A percentile compares a stretch with the other conserved stretches of the same genome.
These are phyloP conservation scores for Pyrus communis DNA, from an alignment of 306 rosid species.

Conservation along the genomic window DNA sequence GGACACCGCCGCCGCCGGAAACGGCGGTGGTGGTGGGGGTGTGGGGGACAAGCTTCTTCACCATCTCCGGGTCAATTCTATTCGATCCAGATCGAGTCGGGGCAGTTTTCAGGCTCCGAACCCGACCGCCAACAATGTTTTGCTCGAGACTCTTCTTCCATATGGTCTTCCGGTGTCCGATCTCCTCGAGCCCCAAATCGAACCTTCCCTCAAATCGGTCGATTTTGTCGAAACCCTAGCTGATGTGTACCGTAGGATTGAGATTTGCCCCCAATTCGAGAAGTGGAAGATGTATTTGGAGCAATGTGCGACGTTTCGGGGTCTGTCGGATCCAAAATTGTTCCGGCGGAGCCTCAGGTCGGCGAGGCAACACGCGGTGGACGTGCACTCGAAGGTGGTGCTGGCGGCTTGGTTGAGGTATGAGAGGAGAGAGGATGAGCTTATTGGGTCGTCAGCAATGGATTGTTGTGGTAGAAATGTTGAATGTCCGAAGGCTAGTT, in stretches of 20 bases:
- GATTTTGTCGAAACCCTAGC: slow-evolving; percentile 48
- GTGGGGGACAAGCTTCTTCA: slow-evolving; percentile 54
- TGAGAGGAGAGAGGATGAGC: slow-evolving; percentile 81
- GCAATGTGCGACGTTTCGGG: slow-evolving; percentile 52
- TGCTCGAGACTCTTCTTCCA: slow-evolving; percentile 45
- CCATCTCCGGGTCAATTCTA: slow-evolving; percentile 34
- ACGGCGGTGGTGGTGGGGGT: slow-evolving; percentile 12
- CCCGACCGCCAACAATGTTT: slow-evolving; percentile 8
- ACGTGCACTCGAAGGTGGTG: slow-evolving; percentile 64
- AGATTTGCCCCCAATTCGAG: slow-evolving; percentile 42
- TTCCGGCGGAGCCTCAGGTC: slow-evolving; percentile 63
- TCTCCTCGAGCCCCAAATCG: slow-evolving; percentile 57
- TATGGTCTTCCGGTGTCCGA: slow-evolving; percentile 59
- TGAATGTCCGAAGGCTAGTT: slow-evolving; percentile 62
- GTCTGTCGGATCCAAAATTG: slow-evolving; percentile 48
- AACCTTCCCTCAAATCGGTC: slow-evolving; percentile 35
- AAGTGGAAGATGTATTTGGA: slow-evolving; percentile 44
- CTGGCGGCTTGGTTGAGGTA: slow-evolving; percentile 63
- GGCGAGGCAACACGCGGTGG: slow-evolving; percentile 68
- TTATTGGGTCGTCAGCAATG: slow-evolving; percentile 48
- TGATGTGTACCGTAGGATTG: slow-evolving; percentile 32
- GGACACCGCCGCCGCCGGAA: background rate
- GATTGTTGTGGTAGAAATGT: slow-evolving; percentile 60
- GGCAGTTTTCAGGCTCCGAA: slow-evolving; percentile 21
- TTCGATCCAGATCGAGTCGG: slow-evolving; percentile 35